Evolutionary conservation across 495 filamentous ascomycete species (phyloP).

Genomic region (Mycothermus thermophilus): DNA sequence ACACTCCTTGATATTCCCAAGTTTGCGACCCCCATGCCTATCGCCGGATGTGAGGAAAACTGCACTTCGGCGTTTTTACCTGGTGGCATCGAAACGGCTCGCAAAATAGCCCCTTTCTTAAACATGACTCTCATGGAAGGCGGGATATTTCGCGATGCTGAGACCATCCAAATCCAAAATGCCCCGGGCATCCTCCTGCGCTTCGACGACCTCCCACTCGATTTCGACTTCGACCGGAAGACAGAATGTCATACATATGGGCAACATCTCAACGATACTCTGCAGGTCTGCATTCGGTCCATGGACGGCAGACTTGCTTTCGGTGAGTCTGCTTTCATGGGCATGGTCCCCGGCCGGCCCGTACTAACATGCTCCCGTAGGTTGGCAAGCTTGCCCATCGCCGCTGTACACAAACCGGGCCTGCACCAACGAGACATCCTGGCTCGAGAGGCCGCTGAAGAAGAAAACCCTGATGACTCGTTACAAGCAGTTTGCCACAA

Average conservation of each 20-base stretch:
- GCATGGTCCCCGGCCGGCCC: no score
- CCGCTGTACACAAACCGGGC: neutral
- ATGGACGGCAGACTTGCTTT: slow-evolving; percentile 1
- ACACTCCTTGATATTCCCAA: slow-evolving; percentile 1
- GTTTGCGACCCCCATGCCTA: neutral
- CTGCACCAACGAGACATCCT: neutral
- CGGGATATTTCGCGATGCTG: neutral
- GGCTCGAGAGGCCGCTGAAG: neutral
- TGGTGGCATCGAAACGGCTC: slow-evolving; percentile 1
- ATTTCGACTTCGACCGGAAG: slow-evolving; percentile 1
- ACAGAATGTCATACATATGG: slow-evolving; percentile 1
- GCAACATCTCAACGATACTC: slow-evolving; percentile 1
- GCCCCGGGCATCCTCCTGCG: neutral
- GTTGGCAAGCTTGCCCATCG: slow-evolving; percentile 2
- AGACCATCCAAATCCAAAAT: slow-evolving; percentile 3
- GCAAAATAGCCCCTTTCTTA: neutral
- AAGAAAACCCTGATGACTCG: slow-evolving; percentile 3
- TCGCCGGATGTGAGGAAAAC: neutral
- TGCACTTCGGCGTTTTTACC: slow-evolving; percentile 1
- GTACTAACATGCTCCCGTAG: neutral
- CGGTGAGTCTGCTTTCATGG: no score
- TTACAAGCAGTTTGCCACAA: slow-evolving; percentile 5
- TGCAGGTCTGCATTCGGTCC: neutral
- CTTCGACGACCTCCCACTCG: neutral
- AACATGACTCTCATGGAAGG: slow-evolving; percentile 3